Percentiles rank a stretch among this genome's conserved stretches.
Conservation (phyloP, 2,329 filamentous ascomycete species). For the Beauveria sp. region DNA sequence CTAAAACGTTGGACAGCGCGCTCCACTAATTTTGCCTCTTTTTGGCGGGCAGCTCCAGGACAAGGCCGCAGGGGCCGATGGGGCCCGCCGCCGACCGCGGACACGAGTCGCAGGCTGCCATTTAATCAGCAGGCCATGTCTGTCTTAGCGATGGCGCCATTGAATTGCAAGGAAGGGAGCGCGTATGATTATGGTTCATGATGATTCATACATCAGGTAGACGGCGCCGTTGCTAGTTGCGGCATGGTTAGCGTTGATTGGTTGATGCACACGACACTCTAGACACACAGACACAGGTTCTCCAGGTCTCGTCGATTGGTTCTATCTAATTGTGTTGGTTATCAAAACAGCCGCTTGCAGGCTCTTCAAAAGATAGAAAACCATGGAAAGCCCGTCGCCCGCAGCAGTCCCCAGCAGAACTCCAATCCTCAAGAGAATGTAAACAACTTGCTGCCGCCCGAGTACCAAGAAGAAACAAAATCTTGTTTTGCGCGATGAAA, state of each 20-base stretch:
- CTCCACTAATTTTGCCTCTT: conserved; percentile 7
- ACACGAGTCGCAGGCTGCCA: background rate
- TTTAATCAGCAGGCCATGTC: conserved; percentile 5
- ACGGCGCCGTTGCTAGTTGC: background rate
- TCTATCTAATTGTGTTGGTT: background rate
- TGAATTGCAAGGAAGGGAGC: background rate
- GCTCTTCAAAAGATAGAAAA: background rate
- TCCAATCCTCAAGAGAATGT: background rate
- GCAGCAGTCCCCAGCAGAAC: conserved; percentile 9
- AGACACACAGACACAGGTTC: background rate
- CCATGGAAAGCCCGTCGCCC: conserved; percentile 3
- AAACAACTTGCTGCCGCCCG: conserved; percentile 8
- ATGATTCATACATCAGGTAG: background rate
- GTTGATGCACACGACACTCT: too few species aligned
- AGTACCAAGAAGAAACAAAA: conserved; percentile 4
- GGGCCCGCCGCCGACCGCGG: conserved; percentile 9
- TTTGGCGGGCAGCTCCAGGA: background rate
- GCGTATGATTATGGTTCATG: background rate
- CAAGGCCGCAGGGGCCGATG: background rate
- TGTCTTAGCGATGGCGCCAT: background rate
- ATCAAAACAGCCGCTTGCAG: background rate
- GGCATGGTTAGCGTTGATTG: background rate
- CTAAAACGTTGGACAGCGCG: conserved; percentile 10
- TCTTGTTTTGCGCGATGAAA: background rate
- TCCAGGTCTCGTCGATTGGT: conserved; percentile 10